Percentiles rank a stretch among this genome's conserved stretches.
These are phyloP conservation scores for Eimeria sp. DNA, from an alignment of 169 alveolate species.

Conservation along the genomic window DNA sequence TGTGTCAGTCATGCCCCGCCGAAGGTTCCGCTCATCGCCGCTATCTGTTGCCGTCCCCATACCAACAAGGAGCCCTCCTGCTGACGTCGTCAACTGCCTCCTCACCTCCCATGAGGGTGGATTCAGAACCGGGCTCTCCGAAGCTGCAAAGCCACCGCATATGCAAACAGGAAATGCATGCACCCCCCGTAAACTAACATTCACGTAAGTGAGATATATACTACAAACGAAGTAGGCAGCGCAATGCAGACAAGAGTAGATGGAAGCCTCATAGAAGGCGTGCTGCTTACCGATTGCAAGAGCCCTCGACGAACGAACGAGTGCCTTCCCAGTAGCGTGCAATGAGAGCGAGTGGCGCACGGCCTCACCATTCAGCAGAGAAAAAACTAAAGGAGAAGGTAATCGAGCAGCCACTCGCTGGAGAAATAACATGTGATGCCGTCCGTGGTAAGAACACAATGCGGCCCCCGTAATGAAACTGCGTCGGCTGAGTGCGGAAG, in stretches of 20 bases:
- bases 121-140: constrained; percentile 45
- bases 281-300: constrained; percentile 39
- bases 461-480: background rate
- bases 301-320: constrained; percentile 38
- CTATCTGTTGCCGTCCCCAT: constrained; percentile 22
- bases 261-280: background rate
- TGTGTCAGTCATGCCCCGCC: constrained; percentile 51
- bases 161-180: background rate
- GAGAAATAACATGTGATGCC: constrained; percentile 41
- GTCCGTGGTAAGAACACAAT: constrained; percentile 26
- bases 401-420: constrained; percentile 49
- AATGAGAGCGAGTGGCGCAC: constrained; percentile 44
- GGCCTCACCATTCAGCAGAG: constrained; percentile 52
- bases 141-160: constrained; percentile 23
- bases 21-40: constrained; percentile 59
- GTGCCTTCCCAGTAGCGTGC: constrained; percentile 8
- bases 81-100: constrained; percentile 29
- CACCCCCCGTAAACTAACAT: background rate
- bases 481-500: background rate
- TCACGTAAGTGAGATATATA: background rate
- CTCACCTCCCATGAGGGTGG: constrained; percentile 43
- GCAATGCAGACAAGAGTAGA: background rate
- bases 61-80: constrained; percentile 4
- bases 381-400: constrained; percentile 14
- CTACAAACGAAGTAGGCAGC: background rate